Base-by-base conservation (phyloP, 108 stramenopile genomes). In the Parietichytrium sp. region DNA sequence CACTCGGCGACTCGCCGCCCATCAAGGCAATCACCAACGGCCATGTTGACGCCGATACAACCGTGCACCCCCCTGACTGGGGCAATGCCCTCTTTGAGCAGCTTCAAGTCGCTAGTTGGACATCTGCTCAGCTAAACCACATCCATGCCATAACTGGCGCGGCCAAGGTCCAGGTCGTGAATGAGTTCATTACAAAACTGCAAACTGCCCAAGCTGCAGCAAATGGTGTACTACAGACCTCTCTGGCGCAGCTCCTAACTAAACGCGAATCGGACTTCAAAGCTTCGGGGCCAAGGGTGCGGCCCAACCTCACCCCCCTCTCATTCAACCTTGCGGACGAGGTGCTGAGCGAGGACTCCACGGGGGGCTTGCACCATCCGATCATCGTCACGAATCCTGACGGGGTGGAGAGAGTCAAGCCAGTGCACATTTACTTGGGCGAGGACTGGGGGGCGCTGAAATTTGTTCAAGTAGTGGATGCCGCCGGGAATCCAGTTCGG, bases 91-190 rank as follows among this genome's bases (percentile, higher is more conserved):
- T 72, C 33, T 72, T 72, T 20, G 38, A 72, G 20, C 16, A 25
- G 38, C 61, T 72, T 27, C 38, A 72, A 25, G 61, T 72, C 29
- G 33, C 61, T 6, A 25, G 38, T 6, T 72, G 61, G 61, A n/a
- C n/a, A n/a, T n/a, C n/a, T n/a, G n/a, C n/a, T n/a, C n/a, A n/a
- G n/a, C 36, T 72, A 42, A 72, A 33, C n/a, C 6, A 72, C 25
- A 33, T 45, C 42, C 61, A 72, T 6, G 61, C 61, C 61, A 72
- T 72, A 45, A 72, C 61, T 7, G 61, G 61, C 20, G 61, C 61
- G 0, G 45, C 38, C 20, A 33, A 42, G 6, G 61, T 42, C 38
- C 61, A 72, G 42, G 61, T 72, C 10, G 45, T 72, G 10, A 33
- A 72, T 33, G 33, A 72, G 23, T 72, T 25, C 3, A 72, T 33